Percentiles rank a stretch among this genome's conserved stretches.
These are phyloP conservation scores for Gaultheria prostrata DNA, from an alignment of 148 eudicot genomes.

Conservation along the genomic window DNA sequence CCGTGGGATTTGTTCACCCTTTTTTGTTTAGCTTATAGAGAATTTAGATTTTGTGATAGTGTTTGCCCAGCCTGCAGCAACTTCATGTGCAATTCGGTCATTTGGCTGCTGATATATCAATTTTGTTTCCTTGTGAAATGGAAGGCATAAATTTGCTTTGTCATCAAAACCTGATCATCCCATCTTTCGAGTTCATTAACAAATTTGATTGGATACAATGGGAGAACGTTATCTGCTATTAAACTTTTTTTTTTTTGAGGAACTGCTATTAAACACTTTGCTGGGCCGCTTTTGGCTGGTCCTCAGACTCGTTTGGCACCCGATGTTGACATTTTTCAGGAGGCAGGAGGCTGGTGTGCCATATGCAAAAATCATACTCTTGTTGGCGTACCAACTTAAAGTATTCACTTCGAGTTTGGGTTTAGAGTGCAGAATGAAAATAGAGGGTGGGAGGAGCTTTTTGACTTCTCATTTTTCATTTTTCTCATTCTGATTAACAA, in stretches of 20 bases:
- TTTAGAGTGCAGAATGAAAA: no score
- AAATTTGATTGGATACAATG: background rate
- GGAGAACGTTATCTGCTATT: background rate
- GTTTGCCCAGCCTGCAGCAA: background rate
- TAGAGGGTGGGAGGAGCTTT: no score
- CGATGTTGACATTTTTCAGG: slow-evolving; percentile 8
- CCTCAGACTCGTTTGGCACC: background rate
- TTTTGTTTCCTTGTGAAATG: no score
- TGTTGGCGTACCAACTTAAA: slow-evolving; percentile 7
- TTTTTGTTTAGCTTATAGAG: no score
- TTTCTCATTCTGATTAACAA: no score
- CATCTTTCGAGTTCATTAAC: background rate
- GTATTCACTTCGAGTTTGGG: background rate
- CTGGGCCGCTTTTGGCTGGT: background rate
- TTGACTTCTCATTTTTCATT: no score
- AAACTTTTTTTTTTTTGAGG: no score
- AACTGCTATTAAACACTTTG: background rate
- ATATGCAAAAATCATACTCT: background rate
- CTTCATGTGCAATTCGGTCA: background rate
- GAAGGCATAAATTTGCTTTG: no score
- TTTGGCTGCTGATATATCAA: no score
- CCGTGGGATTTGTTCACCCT: no score
- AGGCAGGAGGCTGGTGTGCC: slow-evolving; percentile 7
- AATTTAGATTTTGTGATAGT: background rate
- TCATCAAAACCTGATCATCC: background rate